Conservation (phyloP, 176 grass and related monocot species). For the Saccharum officinarum region DNA sequence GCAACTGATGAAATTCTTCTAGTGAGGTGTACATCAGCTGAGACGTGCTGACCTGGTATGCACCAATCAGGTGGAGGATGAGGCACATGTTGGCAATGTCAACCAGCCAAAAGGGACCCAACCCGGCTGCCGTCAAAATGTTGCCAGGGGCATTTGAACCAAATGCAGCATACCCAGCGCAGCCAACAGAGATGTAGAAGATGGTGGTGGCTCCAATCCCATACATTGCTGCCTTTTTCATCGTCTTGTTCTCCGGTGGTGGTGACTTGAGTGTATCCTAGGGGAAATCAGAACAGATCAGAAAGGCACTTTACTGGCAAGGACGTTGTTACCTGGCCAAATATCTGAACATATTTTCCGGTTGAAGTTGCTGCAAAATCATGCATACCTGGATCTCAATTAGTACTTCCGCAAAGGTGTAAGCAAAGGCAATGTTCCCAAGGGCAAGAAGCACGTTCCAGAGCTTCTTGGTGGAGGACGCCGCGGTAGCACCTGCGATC, state of each 20-base stretch:
- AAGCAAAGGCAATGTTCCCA: slow-evolving; percentile 91
- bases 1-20: neutral
- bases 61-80: slow-evolving; percentile 71
- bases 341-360: neutral
- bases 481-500: slow-evolving; percentile 27
- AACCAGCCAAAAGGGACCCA: slow-evolving; percentile 75
- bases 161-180: slow-evolving; percentile 69
- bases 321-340: neutral
- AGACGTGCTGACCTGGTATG: slow-evolving; percentile 66
- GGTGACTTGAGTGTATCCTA: slow-evolving; percentile 75
- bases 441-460: slow-evolving; percentile 75
- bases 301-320: neutral
- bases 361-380: neutral
- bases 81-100: slow-evolving; percentile 77
- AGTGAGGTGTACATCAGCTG: neutral
- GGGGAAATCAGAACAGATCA: neutral
- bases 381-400: slow-evolving; percentile 84
- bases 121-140: slow-evolving; percentile 58
- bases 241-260: slow-evolving; percentile 70
- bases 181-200: slow-evolving; percentile 79
- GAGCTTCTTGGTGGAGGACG: slow-evolving; percentile 48
- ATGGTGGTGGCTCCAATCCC: slow-evolving; percentile 75
- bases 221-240: slow-evolving; percentile 76
- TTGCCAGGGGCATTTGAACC: slow-evolving; percentile 67
- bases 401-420: slow-evolving; percentile 82